Conservation (phyloP, 768 basidiomycete species). For the Serendipita indica region DNA sequence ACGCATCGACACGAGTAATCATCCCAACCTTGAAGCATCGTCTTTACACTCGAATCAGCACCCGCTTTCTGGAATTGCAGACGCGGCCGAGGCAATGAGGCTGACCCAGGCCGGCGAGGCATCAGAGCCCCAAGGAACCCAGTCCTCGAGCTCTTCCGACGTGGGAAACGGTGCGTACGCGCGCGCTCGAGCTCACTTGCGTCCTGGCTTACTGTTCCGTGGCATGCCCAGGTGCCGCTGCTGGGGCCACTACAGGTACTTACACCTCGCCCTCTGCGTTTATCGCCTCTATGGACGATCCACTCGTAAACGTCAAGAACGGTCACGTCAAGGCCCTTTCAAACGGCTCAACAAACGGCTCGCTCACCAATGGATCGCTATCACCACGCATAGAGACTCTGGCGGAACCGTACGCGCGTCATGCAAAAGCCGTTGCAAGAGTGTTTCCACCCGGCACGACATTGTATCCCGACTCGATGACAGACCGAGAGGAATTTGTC, state of each 20-base stretch:
- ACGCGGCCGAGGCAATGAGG: slow-evolving; percentile 6
- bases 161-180: background rate
- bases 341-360: slow-evolving; percentile 7
- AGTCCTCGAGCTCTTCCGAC: background rate
- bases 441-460: slow-evolving; percentile 58
- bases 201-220: background rate
- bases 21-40: background rate
- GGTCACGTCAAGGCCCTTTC: background rate
- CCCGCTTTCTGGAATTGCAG: background rate
- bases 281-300: background rate
- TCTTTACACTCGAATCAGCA: no score
- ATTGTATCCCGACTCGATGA: slow-evolving; percentile 31
- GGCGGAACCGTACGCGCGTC: slow-evolving; percentile 19
- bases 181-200: background rate
- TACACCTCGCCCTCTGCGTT: background rate
- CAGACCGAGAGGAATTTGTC: slow-evolving; percentile 84
- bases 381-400: slow-evolving; percentile 31
- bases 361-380: slow-evolving; percentile 20
- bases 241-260: slow-evolving; percentile 1
- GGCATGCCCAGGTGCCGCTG: background rate
- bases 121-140: background rate
- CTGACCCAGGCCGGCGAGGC: background rate
- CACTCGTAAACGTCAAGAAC: slow-evolving; percentile 1
- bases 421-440: slow-evolving; percentile 32
- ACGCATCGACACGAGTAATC: background rate